Evolutionary conservation across 2,329 filamentous ascomycete genomes (phyloP), one percentile per base, ranked within the genome.

Genomic region (Penicillium janthinellum): DNA sequence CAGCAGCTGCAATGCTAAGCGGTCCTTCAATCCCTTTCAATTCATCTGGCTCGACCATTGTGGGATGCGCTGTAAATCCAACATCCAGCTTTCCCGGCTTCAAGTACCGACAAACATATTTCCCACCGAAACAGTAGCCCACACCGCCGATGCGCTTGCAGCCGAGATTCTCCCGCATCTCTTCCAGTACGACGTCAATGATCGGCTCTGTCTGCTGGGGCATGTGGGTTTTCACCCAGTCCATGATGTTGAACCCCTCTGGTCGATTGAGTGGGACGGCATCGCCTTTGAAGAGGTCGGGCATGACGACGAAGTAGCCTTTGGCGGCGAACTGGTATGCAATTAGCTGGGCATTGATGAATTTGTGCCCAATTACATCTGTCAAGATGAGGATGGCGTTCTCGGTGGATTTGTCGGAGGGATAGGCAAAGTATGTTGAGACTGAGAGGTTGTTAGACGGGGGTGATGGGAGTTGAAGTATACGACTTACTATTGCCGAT

Each of bases 281-380:
- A 71, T 90, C 86, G 58, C 86, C 86, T 64, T 87, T 81, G 80
- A 90, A 89, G 50, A 88, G 75, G 72, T 91, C 89, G n/a, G 88
- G 83, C 65, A 91, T 82, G 22, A 90, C 75, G 54, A 83, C 83
- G 56, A 86, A 78, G 76, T 90, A 90, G 63, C 87, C 89, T 70
- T 88, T 88, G 60, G 84, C 84, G 48, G 89, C 89, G 72, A 84
- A 88, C 68, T 89, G 84, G 78, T 91, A 89, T 56, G 88, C 89
- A 64, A 90, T 84, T 64, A 88, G 77, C 72, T 86, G 75, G 66
- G 78, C 79, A 73, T 87, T 85, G 71, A 77, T 76, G 69, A 82
- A 82, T 39, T 77, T 72, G 62, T 83, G 78, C 59, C 84, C 84
- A 54, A 85, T 80, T 38, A 84, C 80, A 64, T 86, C 84, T 39